Percentiles rank a stretch among this genome's conserved stretches.
phyloP scores from a whole-genome alignment of 768 basidiomycete genomes.

The Serendipita sp. region DNA sequence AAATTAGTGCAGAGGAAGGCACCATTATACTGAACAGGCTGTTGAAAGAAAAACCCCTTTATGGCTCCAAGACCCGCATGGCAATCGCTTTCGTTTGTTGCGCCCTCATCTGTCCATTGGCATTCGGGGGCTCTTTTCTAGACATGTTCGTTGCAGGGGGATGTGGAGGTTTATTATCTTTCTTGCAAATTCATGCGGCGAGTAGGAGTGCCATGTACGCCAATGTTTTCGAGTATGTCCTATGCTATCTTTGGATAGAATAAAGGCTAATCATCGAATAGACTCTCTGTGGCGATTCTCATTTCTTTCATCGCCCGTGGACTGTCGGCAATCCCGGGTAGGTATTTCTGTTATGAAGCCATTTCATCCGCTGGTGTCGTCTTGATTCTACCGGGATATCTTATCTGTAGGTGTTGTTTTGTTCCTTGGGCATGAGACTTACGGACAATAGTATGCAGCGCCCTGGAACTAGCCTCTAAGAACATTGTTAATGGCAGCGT shows the following conservation, averaged over 20 bases:
- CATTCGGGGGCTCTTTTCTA: constrained; percentile 67
- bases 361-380: constrained; percentile 80
- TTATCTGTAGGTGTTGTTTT: constrained; percentile 39
- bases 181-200: constrained; percentile 58
- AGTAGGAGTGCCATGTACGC: constrained; percentile 66
- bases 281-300: constrained; percentile 66
- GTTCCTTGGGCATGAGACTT: constrained; percentile 7
- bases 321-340: constrained; percentile 56
- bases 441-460: constrained; percentile 48
- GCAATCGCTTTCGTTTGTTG: constrained; percentile 53
- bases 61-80: constrained; percentile 44
- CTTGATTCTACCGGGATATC: constrained; percentile 77
- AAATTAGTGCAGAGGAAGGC: constrained; percentile 68
- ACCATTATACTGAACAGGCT: constrained; percentile 44
- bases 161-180: constrained; percentile 48
- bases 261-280: constrained; percentile 17
- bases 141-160: constrained; percentile 73
- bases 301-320: constrained; percentile 72
- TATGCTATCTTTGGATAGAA: background rate
- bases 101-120: constrained; percentile 64
- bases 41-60: constrained; percentile 47
- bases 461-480: constrained; percentile 68
- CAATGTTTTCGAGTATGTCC: constrained; percentile 76
- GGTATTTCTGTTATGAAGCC: constrained; percentile 81
- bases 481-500: constrained; percentile 74